phyloP scores from a whole-genome alignment of 805 yeast genomes.

The Isabelozyma rhagii region DNA sequence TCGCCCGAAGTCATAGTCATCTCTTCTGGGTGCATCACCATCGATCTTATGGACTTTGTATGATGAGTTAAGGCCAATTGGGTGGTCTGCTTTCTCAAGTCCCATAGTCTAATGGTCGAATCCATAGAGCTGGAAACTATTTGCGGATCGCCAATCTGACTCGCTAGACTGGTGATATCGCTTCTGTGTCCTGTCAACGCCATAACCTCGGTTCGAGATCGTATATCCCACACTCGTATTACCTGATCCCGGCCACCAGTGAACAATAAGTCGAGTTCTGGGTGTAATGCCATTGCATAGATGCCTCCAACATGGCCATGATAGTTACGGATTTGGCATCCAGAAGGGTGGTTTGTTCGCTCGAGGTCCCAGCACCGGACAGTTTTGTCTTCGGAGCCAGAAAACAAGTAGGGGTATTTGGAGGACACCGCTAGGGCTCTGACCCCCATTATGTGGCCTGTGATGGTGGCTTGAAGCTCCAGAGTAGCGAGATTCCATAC shows the following conservation, averaged over 20 bases:
- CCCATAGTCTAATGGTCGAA: slow-evolving; percentile 87
- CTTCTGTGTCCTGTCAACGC: slow-evolving; percentile 78
- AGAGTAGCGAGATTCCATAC: slow-evolving; percentile 86
- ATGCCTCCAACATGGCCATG: slow-evolving; percentile 95
- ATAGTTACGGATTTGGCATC: slow-evolving; percentile 67
- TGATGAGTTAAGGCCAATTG: slow-evolving; percentile 79
- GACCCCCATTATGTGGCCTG: slow-evolving; percentile 91
- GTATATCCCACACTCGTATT: slow-evolving; percentile 89
- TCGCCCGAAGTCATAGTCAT: slow-evolving; percentile 78
- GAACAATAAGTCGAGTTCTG: slow-evolving; percentile 76
- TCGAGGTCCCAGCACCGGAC: slow-evolving; percentile 97
- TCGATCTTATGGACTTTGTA: slow-evolving; percentile 71
- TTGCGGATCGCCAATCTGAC: slow-evolving; percentile 81
- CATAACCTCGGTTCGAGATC: slow-evolving; percentile 72
- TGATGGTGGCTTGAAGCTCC: slow-evolving; percentile 64
- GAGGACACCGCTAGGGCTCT: slow-evolving; percentile 70
- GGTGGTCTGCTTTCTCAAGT: slow-evolving; percentile 74
- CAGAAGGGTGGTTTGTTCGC: slow-evolving; percentile 57
- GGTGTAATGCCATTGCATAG: slow-evolving; percentile 80
- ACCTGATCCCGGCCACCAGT: slow-evolving; percentile 90
- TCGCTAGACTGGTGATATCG: slow-evolving; percentile 65
- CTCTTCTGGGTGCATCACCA: slow-evolving; percentile 66
- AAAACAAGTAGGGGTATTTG: slow-evolving; percentile 82
- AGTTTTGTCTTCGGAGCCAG: slow-evolving; percentile 90
- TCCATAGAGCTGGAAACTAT: slow-evolving; percentile 81